Conservation (phyloP, 1,284 basidiomycete genomes). For the Peniophora sp. region DNA sequence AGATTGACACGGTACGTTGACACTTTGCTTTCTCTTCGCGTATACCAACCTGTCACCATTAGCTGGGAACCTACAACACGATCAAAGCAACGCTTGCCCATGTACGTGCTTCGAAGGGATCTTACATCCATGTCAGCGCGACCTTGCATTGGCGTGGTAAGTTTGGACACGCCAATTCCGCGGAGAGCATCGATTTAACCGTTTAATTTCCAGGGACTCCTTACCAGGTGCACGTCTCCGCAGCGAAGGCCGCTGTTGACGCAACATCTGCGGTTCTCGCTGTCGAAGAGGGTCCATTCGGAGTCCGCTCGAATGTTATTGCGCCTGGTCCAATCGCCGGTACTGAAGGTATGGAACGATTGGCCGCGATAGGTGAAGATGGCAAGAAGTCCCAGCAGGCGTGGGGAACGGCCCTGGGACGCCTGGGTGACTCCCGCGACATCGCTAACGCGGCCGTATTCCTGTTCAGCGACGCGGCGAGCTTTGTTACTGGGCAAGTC, state of each 20-base stretch:
- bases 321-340: slow-evolving; percentile 81
- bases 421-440: slow-evolving; percentile 64
- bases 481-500: slow-evolving; percentile 73
- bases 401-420: slow-evolving; percentile 46
- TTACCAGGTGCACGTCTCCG: slow-evolving; percentile 89
- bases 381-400: slow-evolving; percentile 6
- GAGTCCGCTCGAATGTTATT: slow-evolving; percentile 91
- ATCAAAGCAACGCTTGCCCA: slow-evolving; percentile 83
- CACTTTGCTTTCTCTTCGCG: neutral
- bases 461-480: slow-evolving; percentile 84
- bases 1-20: slow-evolving; percentile 78
- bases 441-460: slow-evolving; percentile 79
- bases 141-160: slow-evolving; percentile 83
- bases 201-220: slow-evolving; percentile 50
- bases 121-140: slow-evolving; percentile 89
- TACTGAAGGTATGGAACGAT: slow-evolving; percentile 81
- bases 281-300: slow-evolving; percentile 89
- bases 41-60: slow-evolving; percentile 1
- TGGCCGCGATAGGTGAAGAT: slow-evolving; percentile 36
- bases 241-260: slow-evolving; percentile 93
- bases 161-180: slow-evolving; percentile 10
- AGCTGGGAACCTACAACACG: slow-evolving; percentile 92
- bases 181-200: neutral
- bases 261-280: slow-evolving; percentile 81
- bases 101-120: slow-evolving; percentile 64